Base-by-base conservation (phyloP, 139 green algal species). In the Micractinium sp. region DNA sequence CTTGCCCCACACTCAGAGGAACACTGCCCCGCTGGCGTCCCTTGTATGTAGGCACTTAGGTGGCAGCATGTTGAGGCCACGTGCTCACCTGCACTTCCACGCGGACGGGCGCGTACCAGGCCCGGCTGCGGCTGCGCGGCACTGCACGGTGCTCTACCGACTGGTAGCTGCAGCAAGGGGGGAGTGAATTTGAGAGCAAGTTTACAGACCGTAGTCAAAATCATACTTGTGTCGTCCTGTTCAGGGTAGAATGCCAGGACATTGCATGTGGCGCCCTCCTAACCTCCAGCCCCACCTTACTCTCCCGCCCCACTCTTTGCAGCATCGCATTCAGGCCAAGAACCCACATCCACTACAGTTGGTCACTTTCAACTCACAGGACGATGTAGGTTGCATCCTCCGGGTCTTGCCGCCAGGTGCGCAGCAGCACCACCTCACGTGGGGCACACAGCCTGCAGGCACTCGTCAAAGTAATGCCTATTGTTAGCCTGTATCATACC, bases 321-420 rank as follows among this genome's bases (percentile, higher is more conserved):
- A n/a, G 47, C 9, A 56, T 56, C 9, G 7, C 5, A 9, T 56
- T 56, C 47, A 56, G 47, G 47, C 47, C 5, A 56, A 56, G 47
- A n/a, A n/a, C 9, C 47, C 47, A 56, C 47, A 56, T 56, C 47
- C 47, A 56, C 9, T 56, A 56, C 5, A 9, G 47, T 56, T 56
- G 47, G 47, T 56, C 47, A 56, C 7, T 5, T 56, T 56, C 47
- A 9, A 20, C 71, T 77, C 71, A 91, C 75, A 95, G 84, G 29
- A 95, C 91, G 47, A 95, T 92, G 85, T 90, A 94, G 31, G 92
- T 93, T 39, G 91, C 92, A 82, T 95, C 92, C 25, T 90, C 87
- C 71, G 27, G 53, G 29, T 95, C 92, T 56, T 87, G 73, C 3
- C 92, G 87, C 90, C 90, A 95, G 13, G 86, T 92, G 53, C 92